Evolutionary conservation across 208 protist species (phyloP).

Genomic region (Porcisia hertigi): DNA sequence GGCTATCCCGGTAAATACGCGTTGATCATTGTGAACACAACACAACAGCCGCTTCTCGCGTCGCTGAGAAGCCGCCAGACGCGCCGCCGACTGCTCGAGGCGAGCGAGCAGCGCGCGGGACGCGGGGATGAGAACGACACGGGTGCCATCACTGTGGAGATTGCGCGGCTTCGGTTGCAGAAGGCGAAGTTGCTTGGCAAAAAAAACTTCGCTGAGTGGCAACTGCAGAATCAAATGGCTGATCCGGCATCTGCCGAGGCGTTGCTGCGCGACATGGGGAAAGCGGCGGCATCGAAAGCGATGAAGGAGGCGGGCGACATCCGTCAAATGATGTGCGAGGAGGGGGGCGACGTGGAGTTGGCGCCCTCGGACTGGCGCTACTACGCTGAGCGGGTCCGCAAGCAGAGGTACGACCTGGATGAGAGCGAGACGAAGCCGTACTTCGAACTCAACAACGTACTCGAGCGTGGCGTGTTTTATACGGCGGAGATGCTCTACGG

Average conservation of each 20-base stretch:
- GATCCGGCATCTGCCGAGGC: conserved; percentile 24
- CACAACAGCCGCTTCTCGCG: conserved; percentile 51
- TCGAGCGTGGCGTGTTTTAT: conserved; percentile 58
- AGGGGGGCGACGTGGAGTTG: conserved; percentile 38
- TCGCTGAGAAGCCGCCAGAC: conserved; percentile 40
- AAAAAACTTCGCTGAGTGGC: conserved; percentile 55
- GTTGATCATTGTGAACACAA: conserved; percentile 50
- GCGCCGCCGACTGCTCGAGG: conserved; percentile 44
- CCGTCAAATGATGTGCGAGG: conserved; percentile 21
- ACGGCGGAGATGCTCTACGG: conserved; percentile 60
- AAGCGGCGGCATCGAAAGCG: background rate
- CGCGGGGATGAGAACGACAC: conserved; percentile 33
- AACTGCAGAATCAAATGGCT: conserved; percentile 55
- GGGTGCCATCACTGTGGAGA: conserved; percentile 25
- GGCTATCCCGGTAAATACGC: conserved; percentile 49
- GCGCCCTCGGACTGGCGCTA: conserved; percentile 58
- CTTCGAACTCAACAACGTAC: conserved; percentile 57
- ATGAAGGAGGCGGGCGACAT: conserved; percentile 41
- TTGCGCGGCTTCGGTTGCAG: conserved; percentile 36
- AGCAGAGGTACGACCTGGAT: conserved; percentile 47
- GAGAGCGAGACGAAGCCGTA: conserved; percentile 51
- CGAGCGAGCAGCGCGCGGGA: conserved; percentile 25
- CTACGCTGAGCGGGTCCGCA: conserved; percentile 53
- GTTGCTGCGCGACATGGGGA: conserved; percentile 33
- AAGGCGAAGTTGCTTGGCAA: conserved; percentile 52